Evolutionary conservation across 306 rosid species (phyloP).

Genomic region (Trifolium pratense): DNA sequence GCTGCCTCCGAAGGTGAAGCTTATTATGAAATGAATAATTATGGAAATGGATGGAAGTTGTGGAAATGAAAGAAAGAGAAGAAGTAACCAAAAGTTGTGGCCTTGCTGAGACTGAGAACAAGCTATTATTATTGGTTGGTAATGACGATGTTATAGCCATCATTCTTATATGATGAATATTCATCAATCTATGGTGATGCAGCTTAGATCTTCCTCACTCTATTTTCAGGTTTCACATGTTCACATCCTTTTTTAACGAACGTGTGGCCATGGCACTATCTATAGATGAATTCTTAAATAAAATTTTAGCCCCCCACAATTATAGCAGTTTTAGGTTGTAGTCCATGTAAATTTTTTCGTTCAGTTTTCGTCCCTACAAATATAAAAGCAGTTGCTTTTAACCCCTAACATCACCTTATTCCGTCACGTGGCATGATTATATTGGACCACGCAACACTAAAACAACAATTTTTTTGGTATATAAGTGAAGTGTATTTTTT

Average conservation of each 20-base stretch:
- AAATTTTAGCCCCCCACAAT: too few relatives aligned
- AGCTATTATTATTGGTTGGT: neutral
- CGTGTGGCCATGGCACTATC: slow-evolving; percentile 11
- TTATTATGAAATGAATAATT: neutral
- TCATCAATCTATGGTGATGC: neutral
- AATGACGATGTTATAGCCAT: neutral
- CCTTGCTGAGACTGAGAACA: slow-evolving; percentile 28
- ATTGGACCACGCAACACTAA: too few relatives aligned
- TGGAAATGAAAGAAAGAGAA: slow-evolving; percentile 16
- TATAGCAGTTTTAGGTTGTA: too few relatives aligned
- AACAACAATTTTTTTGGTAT: neutral
- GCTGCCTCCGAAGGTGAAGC: slow-evolving; percentile 33
- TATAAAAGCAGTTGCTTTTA: too few relatives aligned
- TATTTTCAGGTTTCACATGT: too few relatives aligned
- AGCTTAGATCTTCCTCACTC: slow-evolving; percentile 1
- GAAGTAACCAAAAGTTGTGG: slow-evolving; percentile 7
- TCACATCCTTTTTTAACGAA: too few relatives aligned
- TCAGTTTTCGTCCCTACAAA: too few relatives aligned
- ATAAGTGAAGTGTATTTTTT: too few relatives aligned
- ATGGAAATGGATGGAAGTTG: slow-evolving; percentile 14
- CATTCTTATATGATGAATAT: neutral
- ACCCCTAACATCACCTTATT: too few relatives aligned
- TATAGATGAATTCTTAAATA: neutral
- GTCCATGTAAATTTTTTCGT: too few relatives aligned
- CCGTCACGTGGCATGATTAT: too few relatives aligned